These are phyloP conservation scores for Hemisphaericaspora xylofermentans DNA, from an alignment of 1,139 yeast genomes.

Conservation along the genomic window DNA sequence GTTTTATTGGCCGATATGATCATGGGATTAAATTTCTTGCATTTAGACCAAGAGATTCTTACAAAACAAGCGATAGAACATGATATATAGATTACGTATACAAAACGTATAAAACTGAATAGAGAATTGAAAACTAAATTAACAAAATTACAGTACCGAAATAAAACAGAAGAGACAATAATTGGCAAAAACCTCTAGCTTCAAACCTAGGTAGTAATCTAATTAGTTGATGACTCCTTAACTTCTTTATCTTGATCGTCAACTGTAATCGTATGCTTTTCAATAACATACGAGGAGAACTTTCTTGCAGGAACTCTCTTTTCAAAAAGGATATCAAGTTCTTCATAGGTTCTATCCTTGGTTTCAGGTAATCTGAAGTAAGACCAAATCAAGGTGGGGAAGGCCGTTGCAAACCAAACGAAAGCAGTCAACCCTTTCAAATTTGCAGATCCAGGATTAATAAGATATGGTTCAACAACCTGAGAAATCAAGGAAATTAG, in stretches of 20 bases:
- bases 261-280: neutral
- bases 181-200: neutral
- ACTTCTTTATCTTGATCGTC: neutral
- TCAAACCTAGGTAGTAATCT: neutral
- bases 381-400: conserved; percentile 25
- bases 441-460: conserved; percentile 24
- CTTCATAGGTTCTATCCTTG: conserved; percentile 24
- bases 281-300: conserved; percentile 12
- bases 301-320: conserved; percentile 20
- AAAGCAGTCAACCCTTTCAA: conserved; percentile 28
- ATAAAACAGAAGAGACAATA: neutral
- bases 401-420: conserved; percentile 22
- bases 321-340: conserved; percentile 25
- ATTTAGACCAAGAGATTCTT: conserved; percentile 37
- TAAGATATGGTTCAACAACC: conserved; percentile 26
- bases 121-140: neutral
- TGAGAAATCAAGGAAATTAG: conserved; percentile 20
- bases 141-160: neutral
- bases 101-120: neutral
- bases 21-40: conserved; percentile 40
- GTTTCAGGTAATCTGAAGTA: conserved; percentile 26
- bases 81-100: conserved; percentile 8
- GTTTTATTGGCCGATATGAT: conserved; percentile 46
- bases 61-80: conserved; percentile 22
- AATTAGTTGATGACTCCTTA: neutral